These are phyloP conservation scores for Clavispora vitiphila DNA, from an alignment of 805 yeast genomes.

Conservation along the genomic window DNA sequence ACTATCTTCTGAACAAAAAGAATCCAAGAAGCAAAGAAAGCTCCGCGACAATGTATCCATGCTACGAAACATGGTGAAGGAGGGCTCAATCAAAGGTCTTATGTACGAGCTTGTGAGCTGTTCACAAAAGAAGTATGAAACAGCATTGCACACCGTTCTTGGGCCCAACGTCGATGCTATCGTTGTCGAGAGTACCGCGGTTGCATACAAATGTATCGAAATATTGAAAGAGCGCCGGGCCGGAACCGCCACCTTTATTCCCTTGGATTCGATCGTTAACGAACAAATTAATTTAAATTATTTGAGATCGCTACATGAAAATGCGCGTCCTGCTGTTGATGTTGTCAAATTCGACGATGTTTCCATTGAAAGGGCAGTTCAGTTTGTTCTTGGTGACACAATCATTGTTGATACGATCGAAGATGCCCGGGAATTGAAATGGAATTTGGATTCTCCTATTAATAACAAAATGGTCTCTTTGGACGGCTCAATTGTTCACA, in stretches of 20 bases:
- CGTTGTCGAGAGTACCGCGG: constrained; percentile 65
- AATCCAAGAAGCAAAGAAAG: constrained; percentile 61
- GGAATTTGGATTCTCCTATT: constrained; percentile 38
- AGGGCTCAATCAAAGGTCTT: constrained; percentile 73
- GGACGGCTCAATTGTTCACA: constrained; percentile 81
- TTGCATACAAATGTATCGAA: constrained; percentile 73
- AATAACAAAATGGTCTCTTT: constrained; percentile 69
- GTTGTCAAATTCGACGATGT: constrained; percentile 63
- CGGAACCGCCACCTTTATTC: constrained; percentile 85
- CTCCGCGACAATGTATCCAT: constrained; percentile 68
- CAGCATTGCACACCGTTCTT: constrained; percentile 69
- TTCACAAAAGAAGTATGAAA: constrained; percentile 61
- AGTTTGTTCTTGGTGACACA: constrained; percentile 74
- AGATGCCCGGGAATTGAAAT: constrained; percentile 66
- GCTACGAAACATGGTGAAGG: constrained; percentile 67
- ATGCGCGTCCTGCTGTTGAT: constrained; percentile 68
- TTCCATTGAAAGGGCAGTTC: constrained; percentile 68
- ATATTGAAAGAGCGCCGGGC: constrained; percentile 79
- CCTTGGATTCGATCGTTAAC: constrained; percentile 66
- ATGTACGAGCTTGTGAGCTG: constrained; percentile 79
- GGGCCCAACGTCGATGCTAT: constrained; percentile 81
- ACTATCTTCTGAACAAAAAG: constrained; percentile 70
- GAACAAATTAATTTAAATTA: constrained; percentile 49
- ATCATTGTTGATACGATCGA: constrained; percentile 69
- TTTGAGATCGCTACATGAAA: constrained; percentile 47